phyloP scores from a whole-genome alignment of 1,139 yeast genomes.

The Hemisphaericaspora subhashii region DNA sequence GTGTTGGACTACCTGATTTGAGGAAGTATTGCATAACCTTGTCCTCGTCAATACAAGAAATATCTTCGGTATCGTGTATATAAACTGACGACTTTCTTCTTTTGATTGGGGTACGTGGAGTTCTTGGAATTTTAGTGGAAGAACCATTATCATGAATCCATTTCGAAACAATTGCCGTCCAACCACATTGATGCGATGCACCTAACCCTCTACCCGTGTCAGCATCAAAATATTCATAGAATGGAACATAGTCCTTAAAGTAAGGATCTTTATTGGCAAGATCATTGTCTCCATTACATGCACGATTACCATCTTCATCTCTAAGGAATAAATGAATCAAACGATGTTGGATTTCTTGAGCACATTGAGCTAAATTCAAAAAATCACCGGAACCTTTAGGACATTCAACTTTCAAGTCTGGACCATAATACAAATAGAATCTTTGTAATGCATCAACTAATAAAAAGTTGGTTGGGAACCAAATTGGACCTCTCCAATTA shows the following conservation, averaged over 20 bases:
- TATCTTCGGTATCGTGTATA: constrained; percentile 24
- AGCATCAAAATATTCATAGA: constrained; percentile 91
- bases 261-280: constrained; percentile 67
- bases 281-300: constrained; percentile 73
- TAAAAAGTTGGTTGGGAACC: constrained; percentile 93
- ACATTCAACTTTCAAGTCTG: constrained; percentile 82
- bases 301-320: constrained; percentile 69
- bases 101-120: constrained; percentile 47
- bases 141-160: constrained; percentile 91
- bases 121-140: constrained; percentile 54
- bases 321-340: constrained; percentile 78
- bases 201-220: constrained; percentile 96
- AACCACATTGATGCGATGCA: constrained; percentile 94
- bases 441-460: constrained; percentile 87
- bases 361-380: constrained; percentile 86
- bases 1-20: constrained; percentile 54
- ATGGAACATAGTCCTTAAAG: constrained; percentile 77
- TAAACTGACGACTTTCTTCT: constrained; percentile 28
- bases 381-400: constrained; percentile 85
- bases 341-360: constrained; percentile 88
- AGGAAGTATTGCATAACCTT: constrained; percentile 30
- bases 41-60: constrained; percentile 33
- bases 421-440: constrained; percentile 87
- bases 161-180: constrained; percentile 95
- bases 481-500: constrained; percentile 98